Conservation (phyloP, 306 rosid species). For the Myrica gale region DNA sequence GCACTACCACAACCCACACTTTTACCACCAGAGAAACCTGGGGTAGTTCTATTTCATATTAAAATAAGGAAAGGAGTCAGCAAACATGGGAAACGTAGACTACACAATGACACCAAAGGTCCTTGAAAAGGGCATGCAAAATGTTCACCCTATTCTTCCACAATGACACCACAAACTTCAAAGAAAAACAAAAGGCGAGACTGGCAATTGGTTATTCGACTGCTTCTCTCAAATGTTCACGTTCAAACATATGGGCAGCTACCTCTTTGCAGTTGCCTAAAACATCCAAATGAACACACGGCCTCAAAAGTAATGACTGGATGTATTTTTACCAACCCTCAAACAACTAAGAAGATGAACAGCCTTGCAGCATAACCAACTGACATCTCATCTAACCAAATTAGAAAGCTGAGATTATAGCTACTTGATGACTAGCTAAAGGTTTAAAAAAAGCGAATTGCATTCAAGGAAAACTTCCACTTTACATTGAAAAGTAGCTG, state of each 20-base stretch:
- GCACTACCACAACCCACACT: constrained; percentile 3
- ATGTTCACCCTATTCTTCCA: neutral
- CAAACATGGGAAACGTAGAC: too few relatives aligned
- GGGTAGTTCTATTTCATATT: constrained; percentile 5
- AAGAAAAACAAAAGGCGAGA: neutral
- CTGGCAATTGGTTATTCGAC: neutral
- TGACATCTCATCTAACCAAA: neutral
- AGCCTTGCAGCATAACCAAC: neutral
- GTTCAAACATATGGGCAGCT: neutral
- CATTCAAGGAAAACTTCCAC: neutral
- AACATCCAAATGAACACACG: neutral
- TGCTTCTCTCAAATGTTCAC: neutral
- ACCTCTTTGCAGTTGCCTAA: neutral
- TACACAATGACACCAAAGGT: neutral
- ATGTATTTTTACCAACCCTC: constrained; percentile 1
- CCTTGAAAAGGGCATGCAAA: constrained; percentile 19
- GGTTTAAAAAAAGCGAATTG: neutral
- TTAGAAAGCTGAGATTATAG: neutral
- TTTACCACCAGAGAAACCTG: constrained; percentile 11
- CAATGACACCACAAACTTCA: neutral
- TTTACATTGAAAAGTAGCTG: neutral
- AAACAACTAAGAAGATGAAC: neutral
- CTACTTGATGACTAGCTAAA: constrained; percentile 1
- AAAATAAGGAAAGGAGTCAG: constrained; percentile 2
- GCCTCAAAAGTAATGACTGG: neutral